Evolutionary conservation across 257 asterid genomes (phyloP), one percentile per base, ranked within the genome.

Genomic region (Lavandula angustifolia): DNA sequence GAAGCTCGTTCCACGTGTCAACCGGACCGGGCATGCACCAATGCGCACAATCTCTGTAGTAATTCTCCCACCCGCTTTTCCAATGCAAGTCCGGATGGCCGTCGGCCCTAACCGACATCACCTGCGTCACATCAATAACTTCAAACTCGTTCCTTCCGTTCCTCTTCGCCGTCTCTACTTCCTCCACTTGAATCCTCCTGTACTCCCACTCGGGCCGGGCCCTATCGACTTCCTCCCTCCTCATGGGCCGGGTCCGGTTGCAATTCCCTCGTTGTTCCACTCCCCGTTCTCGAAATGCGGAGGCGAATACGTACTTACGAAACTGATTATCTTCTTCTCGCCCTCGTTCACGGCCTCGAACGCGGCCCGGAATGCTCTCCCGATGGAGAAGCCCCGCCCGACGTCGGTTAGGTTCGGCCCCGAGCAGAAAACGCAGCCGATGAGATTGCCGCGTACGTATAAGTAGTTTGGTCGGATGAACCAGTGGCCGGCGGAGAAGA

Each of bases 21-120:
- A 84, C 29, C 0, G 91, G 91, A 9, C 87, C 87, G 0, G 91
- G 87, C 14, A 81, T 14, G 60, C 91, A 84, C 87, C 91, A 84
- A 54, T 81, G 91, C 6, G 77, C 64, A 13, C 91, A 84, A 50
- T 82, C 85, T 18, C 66, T 81, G 42, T 70, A 75, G 2, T 80
- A 82, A 53, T 81, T 77, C 76, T 64, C 74, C 82, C 86, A 79
- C 46, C 22, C 27, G 11, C 77, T 73, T 1, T 82, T 82, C 79
- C 76, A 76, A 43, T 75, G 34, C 58, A 56, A 29, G 3, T 78
- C 86, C 1, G 88, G 91, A 22, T 84, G 88, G 7, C 84, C 88
- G 7, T 81, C 91, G 0, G 66, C 65, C 66, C 91, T 77, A 71
- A 55, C 63, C 69, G 16, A 2, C 91, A 83, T 83, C 52, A 79